Evolutionary conservation across 2,329 filamentous ascomycete species (phyloP), one percentile per base, ranked within the genome.

Genomic region (Scolecobasidium constrictum): DNA sequence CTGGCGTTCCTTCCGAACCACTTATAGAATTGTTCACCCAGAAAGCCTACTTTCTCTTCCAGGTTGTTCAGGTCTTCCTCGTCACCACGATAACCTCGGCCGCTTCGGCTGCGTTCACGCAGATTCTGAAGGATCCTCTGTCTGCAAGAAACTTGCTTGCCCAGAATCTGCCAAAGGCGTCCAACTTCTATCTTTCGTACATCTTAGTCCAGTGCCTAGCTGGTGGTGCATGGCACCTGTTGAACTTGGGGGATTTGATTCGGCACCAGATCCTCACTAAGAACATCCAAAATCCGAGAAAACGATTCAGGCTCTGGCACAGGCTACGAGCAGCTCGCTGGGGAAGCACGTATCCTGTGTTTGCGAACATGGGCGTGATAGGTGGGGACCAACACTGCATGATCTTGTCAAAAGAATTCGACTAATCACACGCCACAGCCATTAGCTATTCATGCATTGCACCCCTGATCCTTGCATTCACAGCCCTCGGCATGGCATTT

Each of bases 381-480:
- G 53, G 53, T 54, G 47, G 42, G 49, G 45, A 17, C 7, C 5
- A 31, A n/a, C n/a, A n/a, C n/a, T n/a, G n/a, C n/a, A n/a, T n/a
- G n/a, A n/a, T n/a, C n/a, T n/a, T n/a, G n/a, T n/a, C n/a, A n/a
- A n/a, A n/a, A n/a, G n/a, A n/a, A n/a, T n/a, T n/a, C n/a, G n/a
- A n/a, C n/a, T n/a, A 17, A 15, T n/a, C n/a, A n/a, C n/a, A n/a
- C n/a, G 21, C 5, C 11, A 15, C 18, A 49, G 65, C 66, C 7
- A 60, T 69, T 23, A 62, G 59, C 20, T 71, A 71, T 49, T 62
- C 66, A 4, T 65, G 63, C 50, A 69, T 71, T 42, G 67, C 68
- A 6, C 67, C 67, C 3, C 51, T 71, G 3, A 61, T 69, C 5
- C 53, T 70, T 2, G 63, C 63, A 26, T 71, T 71, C 47, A 60